Base-by-base conservation (phyloP, 768 basidiomycete species). In the Pulveroboletus frians region DNA sequence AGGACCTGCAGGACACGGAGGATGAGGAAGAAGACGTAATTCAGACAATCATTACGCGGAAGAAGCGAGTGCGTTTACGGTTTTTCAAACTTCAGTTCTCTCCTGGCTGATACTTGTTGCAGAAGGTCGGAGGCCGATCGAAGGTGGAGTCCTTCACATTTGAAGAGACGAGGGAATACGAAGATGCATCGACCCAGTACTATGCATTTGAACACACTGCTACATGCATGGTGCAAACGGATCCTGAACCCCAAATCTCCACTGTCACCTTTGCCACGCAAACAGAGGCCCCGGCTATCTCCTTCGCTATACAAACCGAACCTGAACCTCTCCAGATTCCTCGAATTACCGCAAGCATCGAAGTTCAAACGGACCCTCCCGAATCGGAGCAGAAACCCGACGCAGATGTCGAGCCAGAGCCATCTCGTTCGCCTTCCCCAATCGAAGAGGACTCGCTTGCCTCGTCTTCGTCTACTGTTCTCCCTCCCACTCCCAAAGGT, bases 1-100 rank as follows among this genome's bases (percentile, higher is more conserved):
- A 73, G 10, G 76, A 78, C 5, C 80, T 76, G 20, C 67, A 70
- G 15, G 75, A 75, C 36, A 79, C 80, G 3, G 86, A 85, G 46
- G 81, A 76, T 17, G 85, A 86, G 57, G 65, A 69, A 52, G 66
- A 69, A 26, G 85, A 88, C 59, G 80, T 87, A 35, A 80, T 88
- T 51, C 85, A 93, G 67, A 92, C 91, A 3, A 92, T 94, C 55
- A 92, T 94, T 57, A 92, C 90, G 2, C 73, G 88, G 50, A 86
- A 81, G 61, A 88, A 85, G 68, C 75, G 85, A 73, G 85, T 85
- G 60, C 21, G 71, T 59, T n/a, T 15, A 15, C 17, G 41, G 17
- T 26, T 40, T 48, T 41, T 27, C 32, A n/a, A 38, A 11, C 11
- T 27, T 46, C 11, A 1, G 3, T 1, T 39, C 43, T 71, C 5